Percentiles rank a stretch among this genome's conserved stretches.
Conservation (phyloP, 1,284 basidiomycete genomes). For the Cryptococcus sp. region DNA sequence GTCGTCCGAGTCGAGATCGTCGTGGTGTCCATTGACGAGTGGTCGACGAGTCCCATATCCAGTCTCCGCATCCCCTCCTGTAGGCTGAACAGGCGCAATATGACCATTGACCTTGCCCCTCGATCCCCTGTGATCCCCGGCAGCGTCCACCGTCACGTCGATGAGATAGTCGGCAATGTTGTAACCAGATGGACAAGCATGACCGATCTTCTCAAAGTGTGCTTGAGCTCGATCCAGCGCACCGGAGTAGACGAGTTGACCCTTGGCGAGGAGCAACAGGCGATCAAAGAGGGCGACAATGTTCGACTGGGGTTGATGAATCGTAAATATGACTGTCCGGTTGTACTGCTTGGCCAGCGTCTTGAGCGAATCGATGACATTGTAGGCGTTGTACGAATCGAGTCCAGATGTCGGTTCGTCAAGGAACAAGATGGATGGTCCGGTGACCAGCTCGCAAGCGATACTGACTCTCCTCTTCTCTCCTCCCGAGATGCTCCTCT, state of each 20-base stretch:
- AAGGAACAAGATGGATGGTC: slow-evolving; percentile 88
- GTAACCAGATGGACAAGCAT: slow-evolving; percentile 86
- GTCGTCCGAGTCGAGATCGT: slow-evolving; percentile 6
- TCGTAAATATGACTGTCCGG: slow-evolving; percentile 94
- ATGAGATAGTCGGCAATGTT: slow-evolving; percentile 95
- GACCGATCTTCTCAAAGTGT: slow-evolving; percentile 73
- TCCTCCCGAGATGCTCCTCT: slow-evolving; percentile 86
- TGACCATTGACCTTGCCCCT: slow-evolving; percentile 30
- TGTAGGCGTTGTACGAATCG: slow-evolving; percentile 91
- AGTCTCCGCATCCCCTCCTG: slow-evolving; percentile 12
- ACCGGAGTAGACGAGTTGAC: slow-evolving; percentile 77
- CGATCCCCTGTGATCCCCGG: slow-evolving; percentile 37
- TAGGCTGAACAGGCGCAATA: slow-evolving; percentile 1
- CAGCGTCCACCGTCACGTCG: slow-evolving; percentile 77
- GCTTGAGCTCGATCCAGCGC: slow-evolving; percentile 65
- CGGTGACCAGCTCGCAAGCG: slow-evolving; percentile 96
- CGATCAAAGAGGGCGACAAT: slow-evolving; percentile 95
- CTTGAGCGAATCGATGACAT: slow-evolving; percentile 83
- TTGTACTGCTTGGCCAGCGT: slow-evolving; percentile 82
- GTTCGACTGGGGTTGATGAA: slow-evolving; percentile 97
- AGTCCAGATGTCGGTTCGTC: slow-evolving; percentile 95
- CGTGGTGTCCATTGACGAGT: slow-evolving; percentile 1
- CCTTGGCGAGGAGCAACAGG: slow-evolving; percentile 75
- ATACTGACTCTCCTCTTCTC: slow-evolving; percentile 94
- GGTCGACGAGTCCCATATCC: slow-evolving; percentile 9